Evolutionary conservation across 192 early-diverging fungal genomes (phyloP).

Genomic region (Gryganskiella cystojenkinii): DNA sequence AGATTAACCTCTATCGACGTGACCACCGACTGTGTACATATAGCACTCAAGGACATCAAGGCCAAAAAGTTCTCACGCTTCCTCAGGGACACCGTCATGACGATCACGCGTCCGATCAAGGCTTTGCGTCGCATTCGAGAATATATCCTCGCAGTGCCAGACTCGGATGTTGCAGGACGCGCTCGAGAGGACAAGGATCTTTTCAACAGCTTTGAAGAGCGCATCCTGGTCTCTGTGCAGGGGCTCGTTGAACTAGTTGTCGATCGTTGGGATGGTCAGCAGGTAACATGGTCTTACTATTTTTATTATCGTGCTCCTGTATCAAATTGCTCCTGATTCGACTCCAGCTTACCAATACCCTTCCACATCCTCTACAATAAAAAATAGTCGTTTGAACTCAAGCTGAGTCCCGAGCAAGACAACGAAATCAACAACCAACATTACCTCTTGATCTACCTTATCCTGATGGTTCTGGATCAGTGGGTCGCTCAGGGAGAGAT

Average conservation of each 20-base stretch:
- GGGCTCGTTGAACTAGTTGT: constrained; percentile 12
- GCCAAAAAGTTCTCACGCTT: constrained; percentile 43
- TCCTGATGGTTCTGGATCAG: constrained; percentile 31
- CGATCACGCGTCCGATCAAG: constrained; percentile 35
- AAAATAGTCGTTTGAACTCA: constrained; percentile 20
- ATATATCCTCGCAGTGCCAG: constrained; percentile 22
- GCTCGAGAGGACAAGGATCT: constrained; percentile 8
- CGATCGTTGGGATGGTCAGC: constrained; percentile 12
- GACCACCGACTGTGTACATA: not conserved
- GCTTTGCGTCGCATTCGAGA: constrained; percentile 27
- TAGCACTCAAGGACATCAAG: constrained; percentile 27
- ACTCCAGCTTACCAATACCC: no score
- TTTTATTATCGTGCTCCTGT: no score
- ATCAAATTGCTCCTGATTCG: no score
- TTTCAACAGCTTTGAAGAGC: constrained; percentile 25
- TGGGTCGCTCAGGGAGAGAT: constrained; percentile 40
- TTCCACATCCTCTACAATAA: not conserved
- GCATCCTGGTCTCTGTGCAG: constrained; percentile 13
- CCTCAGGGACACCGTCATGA: constrained; percentile 26
- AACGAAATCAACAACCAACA: constrained; percentile 51
- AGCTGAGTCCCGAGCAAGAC: constrained; percentile 15
- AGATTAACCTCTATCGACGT: not conserved
- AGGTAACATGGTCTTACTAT: constrained; percentile 16
- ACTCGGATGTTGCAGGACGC: constrained; percentile 2
- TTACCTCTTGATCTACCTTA: constrained; percentile 32